Base-by-base conservation (phyloP, 129 eudicot genomes). In the Solidago caesia region DNA sequence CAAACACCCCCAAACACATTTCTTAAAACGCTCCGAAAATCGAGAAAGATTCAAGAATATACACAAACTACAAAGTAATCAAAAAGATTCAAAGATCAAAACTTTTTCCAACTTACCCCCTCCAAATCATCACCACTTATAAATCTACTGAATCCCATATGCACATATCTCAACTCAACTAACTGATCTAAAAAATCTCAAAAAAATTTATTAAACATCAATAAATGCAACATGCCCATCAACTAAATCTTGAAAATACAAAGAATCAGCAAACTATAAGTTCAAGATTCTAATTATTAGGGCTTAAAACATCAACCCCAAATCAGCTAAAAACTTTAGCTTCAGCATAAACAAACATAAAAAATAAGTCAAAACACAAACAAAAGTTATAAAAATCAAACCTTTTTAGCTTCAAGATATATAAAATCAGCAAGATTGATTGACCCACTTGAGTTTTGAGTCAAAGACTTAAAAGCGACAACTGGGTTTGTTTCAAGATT, bases 391-490 rank as follows among this genome's bases (percentile, higher is more conserved):
- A 64, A 8, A n/a, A 26, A 44, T 26, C 77, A 63, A 71, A 78
- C 82, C 82, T 78, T 78, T 77, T 67, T 71, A 42, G 68, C 61
- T 64, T 71, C 42, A 53, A 72, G 55, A 46, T 64, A 44, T 11
- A 77, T n/a, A 71, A 52, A 12, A 60, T 15, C 71, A 48, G 55
- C 71, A 42, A 27, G 77, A 78, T 78, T 71, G 71, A 62, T 51
- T 66, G 77, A 71, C 82, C 82, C 82, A 78, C 68, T 61, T 64
- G 82, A 46, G 81, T 77, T 73, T 55, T 59, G 75, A 49, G 78
- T 79, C 77, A 79, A 79, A 79, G 73, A 73, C 73, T 79, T 53
- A 79, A 71, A 53, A 48, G 26, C n/a, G 72, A 64, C 49, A 75
- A 15, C 70, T 25, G 70, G 74, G 72, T 53, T 64, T 41, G 52